Evolutionary conservation across 768 basidiomycete genomes (phyloP).

Genomic region (Tremella yokohamensis): DNA sequence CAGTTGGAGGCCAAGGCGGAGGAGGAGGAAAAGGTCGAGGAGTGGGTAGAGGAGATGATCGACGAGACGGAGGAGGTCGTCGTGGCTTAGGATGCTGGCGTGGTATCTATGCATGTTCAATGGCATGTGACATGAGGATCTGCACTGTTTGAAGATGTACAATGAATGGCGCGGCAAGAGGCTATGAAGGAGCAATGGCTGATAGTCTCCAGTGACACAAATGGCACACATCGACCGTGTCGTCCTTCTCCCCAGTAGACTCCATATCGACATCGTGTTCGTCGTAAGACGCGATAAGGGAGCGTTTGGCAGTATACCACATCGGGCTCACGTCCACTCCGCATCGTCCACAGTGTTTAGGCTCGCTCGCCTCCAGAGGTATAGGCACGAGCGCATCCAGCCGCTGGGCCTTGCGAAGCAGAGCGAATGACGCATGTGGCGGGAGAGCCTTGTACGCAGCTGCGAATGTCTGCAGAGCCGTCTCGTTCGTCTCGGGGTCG

Average conservation of each 20-base stretch:
- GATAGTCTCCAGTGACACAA: slow-evolving; percentile 24
- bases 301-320: slow-evolving; percentile 28
- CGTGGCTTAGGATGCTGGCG: slow-evolving; percentile 11
- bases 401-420: slow-evolving; percentile 82
- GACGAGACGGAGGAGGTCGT: slow-evolving; percentile 81
- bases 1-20: slow-evolving; percentile 54
- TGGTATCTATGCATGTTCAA: not conserved
- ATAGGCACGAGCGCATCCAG: slow-evolving; percentile 64
- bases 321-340: slow-evolving; percentile 39
- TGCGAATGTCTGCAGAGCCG: slow-evolving; percentile 83
- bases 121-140: too few relatives aligned
- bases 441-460: slow-evolving; percentile 77
- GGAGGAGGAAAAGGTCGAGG: slow-evolving; percentile 83
- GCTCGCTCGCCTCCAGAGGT: not conserved
- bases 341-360: slow-evolving; percentile 27
- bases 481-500: slow-evolving; percentile 73
- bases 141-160: too few relatives aligned
- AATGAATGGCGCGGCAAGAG: too few relatives aligned
- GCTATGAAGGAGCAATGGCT: not conserved
- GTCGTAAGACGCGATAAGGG: not conserved
- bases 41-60: slow-evolving; percentile 88
- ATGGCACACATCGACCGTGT: slow-evolving; percentile 25
- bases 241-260: not conserved
- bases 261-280: not conserved
- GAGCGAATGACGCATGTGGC: slow-evolving; percentile 64